A percentile compares a stretch with the other conserved stretches of the same genome.
Evolutionary conservation across 208 protist genomes (phyloP).

Genomic region (Crithidia acanthocephali): DNA sequence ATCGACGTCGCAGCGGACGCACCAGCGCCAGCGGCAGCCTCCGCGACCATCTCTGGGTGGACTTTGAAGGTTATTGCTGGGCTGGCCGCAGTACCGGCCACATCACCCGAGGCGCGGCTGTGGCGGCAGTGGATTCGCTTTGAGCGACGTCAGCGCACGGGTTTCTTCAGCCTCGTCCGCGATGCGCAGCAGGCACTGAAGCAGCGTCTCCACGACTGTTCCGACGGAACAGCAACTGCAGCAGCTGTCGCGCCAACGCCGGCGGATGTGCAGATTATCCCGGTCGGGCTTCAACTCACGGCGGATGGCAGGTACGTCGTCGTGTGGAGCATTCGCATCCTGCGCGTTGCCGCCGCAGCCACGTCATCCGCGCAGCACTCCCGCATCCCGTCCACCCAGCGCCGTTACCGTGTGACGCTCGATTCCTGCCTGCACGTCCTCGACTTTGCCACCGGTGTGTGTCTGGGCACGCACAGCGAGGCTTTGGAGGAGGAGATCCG

Average conservation of each 20-base stretch:
- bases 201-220: too few species aligned
- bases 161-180: constrained; percentile 63
- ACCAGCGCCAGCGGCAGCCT: neutral
- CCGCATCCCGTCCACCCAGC: constrained; percentile 31
- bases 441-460: constrained; percentile 47
- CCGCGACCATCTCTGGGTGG: constrained; percentile 1
- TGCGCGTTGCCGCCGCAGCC: neutral
- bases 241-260: neutral
- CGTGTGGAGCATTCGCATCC: constrained; percentile 41
- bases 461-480: constrained; percentile 26
- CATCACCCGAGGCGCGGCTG: constrained; percentile 40
- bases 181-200: constrained; percentile 37
- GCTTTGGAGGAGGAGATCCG: neutral
- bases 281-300: constrained; percentile 41
- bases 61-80: constrained; percentile 59
- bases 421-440: constrained; percentile 49
- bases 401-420: constrained; percentile 10
- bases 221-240: neutral
- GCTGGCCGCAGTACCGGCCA: constrained; percentile 30
- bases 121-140: constrained; percentile 63
- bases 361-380: neutral
- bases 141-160: constrained; percentile 55
- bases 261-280: constrained; percentile 38
- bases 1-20: constrained; percentile 26
- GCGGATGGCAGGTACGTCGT: constrained; percentile 52